Conservation (phyloP, 768 basidiomycete genomes). For the Calocera viscosa region DNA sequence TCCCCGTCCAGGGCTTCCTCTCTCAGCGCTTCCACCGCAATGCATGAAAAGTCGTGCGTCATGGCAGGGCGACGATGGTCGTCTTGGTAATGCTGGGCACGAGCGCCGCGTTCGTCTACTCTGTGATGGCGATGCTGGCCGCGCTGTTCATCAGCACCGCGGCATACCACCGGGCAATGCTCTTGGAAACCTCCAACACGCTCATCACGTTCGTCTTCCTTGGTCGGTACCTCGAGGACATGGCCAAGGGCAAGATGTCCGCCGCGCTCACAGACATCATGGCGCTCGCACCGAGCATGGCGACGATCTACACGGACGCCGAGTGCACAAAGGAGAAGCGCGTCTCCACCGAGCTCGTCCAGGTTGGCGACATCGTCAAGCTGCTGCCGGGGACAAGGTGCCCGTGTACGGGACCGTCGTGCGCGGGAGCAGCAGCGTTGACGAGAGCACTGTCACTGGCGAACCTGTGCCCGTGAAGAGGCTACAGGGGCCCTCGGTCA, state of each 20-base stretch:
- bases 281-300: constrained; percentile 88
- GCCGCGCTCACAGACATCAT: constrained; percentile 94
- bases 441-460: constrained; percentile 94
- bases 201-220: constrained; percentile 93
- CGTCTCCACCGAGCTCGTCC: constrained; percentile 86
- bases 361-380: constrained; percentile 86
- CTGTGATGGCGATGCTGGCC: constrained; percentile 50
- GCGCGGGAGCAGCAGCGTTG: constrained; percentile 72
- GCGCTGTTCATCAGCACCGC: constrained; percentile 45
- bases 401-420: constrained; percentile 90
- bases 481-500: constrained; percentile 69
- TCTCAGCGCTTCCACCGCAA: constrained; percentile 76
- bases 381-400: constrained; percentile 89
- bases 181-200: constrained; percentile 99
- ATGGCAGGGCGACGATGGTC: constrained; percentile 91
- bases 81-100: constrained; percentile 93
- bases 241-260: constrained; percentile 92
- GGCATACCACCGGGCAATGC: constrained; percentile 67
- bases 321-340: constrained; percentile 73
- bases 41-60: constrained; percentile 83
- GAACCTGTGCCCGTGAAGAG: constrained; percentile 85
- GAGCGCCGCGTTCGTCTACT: constrained; percentile 87
- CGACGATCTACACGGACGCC: constrained; percentile 84
- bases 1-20: constrained; percentile 88
- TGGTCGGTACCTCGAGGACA: constrained; percentile 90